A percentile compares a stretch with the other conserved stretches of the same genome.
Evolutionary conservation across 495 filamentous ascomycete species (phyloP).

Genomic region (Penicillium parvum): DNA sequence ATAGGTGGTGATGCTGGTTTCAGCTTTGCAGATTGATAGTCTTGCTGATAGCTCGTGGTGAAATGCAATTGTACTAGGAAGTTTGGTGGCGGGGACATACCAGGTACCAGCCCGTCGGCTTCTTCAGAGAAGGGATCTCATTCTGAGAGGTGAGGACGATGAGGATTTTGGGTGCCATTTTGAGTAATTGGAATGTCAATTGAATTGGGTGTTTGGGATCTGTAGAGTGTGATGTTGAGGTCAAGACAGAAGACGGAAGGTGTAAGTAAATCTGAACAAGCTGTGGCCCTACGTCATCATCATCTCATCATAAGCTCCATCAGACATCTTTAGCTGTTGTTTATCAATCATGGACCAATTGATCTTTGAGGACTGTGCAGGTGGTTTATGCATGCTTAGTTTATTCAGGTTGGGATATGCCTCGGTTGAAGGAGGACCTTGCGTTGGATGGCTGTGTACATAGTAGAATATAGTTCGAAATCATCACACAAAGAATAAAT

Average conservation of each 20-base stretch:
- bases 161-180: slow-evolving; percentile 55
- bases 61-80: not conserved
- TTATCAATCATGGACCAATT: not conserved
- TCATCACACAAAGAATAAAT: not conserved
- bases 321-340: not conserved
- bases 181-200: not conserved
- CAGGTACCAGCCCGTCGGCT: slow-evolving; percentile 64
- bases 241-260: too few relatives aligned
- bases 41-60: not conserved
- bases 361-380: too few relatives aligned
- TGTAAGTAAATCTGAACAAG: too few relatives aligned
- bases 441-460: too few relatives aligned
- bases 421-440: too few relatives aligned
- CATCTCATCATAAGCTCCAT: slow-evolving; percentile 13
- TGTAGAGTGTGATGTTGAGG: too few relatives aligned
- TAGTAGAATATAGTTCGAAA: not conserved
- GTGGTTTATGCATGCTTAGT: too few relatives aligned
- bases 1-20: too few relatives aligned
- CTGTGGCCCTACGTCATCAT: too few relatives aligned
- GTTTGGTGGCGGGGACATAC: slow-evolving; percentile 29
- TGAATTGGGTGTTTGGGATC: too few relatives aligned
- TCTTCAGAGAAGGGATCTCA: slow-evolving; percentile 47
- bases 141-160: slow-evolving; percentile 63
- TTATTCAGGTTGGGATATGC: too few relatives aligned
- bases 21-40: too few relatives aligned